phyloP scores from a whole-genome alignment of 768 basidiomycete species.

The Flagelloscypha sp. region DNA sequence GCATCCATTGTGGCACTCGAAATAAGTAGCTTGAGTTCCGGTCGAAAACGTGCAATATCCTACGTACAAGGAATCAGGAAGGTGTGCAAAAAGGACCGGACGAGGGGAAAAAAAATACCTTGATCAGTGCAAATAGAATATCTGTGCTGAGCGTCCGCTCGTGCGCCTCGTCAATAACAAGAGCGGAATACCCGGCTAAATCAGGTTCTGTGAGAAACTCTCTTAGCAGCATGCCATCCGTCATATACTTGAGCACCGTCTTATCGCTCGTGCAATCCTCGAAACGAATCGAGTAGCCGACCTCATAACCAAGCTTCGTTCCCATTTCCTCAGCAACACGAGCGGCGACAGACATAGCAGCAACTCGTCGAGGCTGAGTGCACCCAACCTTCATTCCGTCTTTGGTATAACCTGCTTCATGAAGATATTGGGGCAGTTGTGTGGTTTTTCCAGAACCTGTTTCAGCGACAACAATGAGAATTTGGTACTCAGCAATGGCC shows the following conservation, averaged over 20 bases:
- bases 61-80: constrained; percentile 26
- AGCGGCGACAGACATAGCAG: constrained; percentile 98
- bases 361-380: constrained; percentile 96
- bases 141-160: constrained; percentile 97
- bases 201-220: constrained; percentile 98
- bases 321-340: constrained; percentile 99
- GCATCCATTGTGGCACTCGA: constrained; percentile 97
- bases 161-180: constrained; percentile 99
- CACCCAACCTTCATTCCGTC: constrained; percentile 87
- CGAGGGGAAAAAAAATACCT: constrained; percentile 44
- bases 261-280: constrained; percentile 99
- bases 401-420: constrained; percentile 92
- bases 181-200: constrained; percentile 85
- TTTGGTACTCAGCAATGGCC: constrained; percentile 86
- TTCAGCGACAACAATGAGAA: constrained; percentile 96
- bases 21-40: constrained; percentile 87
- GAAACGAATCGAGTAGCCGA: constrained; percentile 99
- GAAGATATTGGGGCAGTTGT: constrained; percentile 94
- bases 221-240: constrained; percentile 95
- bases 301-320: constrained; percentile 92
- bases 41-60: constrained; percentile 96
- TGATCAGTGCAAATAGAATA: constrained; percentile 95
- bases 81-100: constrained; percentile 14
- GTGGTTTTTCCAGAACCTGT: constrained; percentile 99
- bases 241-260: constrained; percentile 99